Evolutionary conservation across 2,329 filamentous ascomycete species (phyloP).

Genomic region (Talaromyces sp.): DNA sequence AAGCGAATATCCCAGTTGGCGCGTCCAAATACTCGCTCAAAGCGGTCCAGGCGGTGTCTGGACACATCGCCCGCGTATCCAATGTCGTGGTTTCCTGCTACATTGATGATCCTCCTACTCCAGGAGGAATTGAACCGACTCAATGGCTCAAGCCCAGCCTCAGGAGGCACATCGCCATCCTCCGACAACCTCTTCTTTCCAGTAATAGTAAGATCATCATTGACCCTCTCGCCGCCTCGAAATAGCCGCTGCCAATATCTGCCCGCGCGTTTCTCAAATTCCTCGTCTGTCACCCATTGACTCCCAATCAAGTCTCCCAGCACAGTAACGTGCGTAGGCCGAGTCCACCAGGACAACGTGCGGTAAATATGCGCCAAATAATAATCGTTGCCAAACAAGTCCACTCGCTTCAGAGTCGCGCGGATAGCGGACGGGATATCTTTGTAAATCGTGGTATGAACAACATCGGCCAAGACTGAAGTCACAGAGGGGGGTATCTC

Average conservation of each 20-base stretch:
- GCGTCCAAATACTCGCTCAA: conserved; percentile 79
- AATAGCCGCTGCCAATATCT: conserved; percentile 83
- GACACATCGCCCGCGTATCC: conserved; percentile 93
- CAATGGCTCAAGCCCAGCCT: conserved; percentile 33
- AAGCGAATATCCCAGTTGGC: conserved; percentile 87
- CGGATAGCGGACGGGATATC: conserved; percentile 66
- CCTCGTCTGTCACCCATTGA: conserved; percentile 85
- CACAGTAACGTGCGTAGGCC: conserved; percentile 81
- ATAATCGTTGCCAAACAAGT: conserved; percentile 88
- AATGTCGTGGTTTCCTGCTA: conserved; percentile 93
- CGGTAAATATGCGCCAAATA: conserved; percentile 93
- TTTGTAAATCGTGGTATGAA: conserved; percentile 48
- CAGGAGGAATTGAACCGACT: conserved; percentile 53
- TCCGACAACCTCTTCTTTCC: conserved; percentile 16
- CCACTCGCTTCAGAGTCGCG: conserved; percentile 71
- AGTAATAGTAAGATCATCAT: conserved; percentile 37
- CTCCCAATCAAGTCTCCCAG: conserved; percentile 89
- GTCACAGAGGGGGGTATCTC: conserved; percentile 14
- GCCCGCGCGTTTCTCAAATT: conserved; percentile 69
- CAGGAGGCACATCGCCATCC: conserved; percentile 35
- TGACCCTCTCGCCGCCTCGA: conserved; percentile 60
- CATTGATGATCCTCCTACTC: conserved; percentile 76
- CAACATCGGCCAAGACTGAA: conserved; percentile 18
- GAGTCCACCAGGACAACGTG: conserved; percentile 74
- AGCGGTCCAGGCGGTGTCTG: conserved; percentile 67